A percentile compares a stretch with the other conserved stretches of the same genome.
These are phyloP conservation scores for Paratinospora sagittata DNA, from an alignment of 164 flowering plant genomes.

Conservation along the genomic window DNA sequence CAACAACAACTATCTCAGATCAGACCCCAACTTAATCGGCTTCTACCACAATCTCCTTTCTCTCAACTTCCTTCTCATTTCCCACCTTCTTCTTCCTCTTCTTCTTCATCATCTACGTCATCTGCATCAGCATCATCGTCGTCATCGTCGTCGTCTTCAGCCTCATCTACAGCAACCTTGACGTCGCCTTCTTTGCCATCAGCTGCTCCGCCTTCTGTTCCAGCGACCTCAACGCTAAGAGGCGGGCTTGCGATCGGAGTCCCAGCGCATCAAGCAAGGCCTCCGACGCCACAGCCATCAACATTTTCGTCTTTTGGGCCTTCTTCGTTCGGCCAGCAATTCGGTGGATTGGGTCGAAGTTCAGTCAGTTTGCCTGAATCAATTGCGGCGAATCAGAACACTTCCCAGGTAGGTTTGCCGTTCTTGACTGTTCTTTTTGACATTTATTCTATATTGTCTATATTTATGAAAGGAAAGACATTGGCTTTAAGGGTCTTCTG, in stretches of 20 bases:
- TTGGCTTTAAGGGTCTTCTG: too few relatives aligned
- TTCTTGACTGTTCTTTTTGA: background rate
- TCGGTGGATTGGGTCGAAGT: constrained; percentile 34
- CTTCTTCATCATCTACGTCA: background rate
- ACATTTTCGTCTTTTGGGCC: constrained; percentile 29
- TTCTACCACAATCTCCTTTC: constrained; percentile 27
- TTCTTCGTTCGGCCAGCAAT: constrained; percentile 40
- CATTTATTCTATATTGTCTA: background rate
- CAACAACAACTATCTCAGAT: background rate
- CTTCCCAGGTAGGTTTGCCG: constrained; percentile 28
- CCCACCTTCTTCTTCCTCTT: constrained; percentile 7
- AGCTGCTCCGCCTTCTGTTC: background rate
- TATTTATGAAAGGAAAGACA: background rate
- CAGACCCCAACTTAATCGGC: constrained; percentile 28
- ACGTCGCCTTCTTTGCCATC: too few relatives aligned
- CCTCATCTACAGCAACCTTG: background rate
- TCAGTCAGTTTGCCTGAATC: constrained; percentile 30
- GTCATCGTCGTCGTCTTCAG: background rate
- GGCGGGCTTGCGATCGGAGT: constrained; percentile 62
- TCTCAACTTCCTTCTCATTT: constrained; percentile 16
- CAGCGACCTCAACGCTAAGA: constrained; percentile 17
- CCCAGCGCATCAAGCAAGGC: constrained; percentile 38
- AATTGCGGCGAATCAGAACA: constrained; percentile 16
- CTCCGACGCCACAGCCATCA: constrained; percentile 25
- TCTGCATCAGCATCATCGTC: background rate